Conservation (phyloP, 2,329 filamentous ascomycete species). For the Aspergillus sp. region DNA sequence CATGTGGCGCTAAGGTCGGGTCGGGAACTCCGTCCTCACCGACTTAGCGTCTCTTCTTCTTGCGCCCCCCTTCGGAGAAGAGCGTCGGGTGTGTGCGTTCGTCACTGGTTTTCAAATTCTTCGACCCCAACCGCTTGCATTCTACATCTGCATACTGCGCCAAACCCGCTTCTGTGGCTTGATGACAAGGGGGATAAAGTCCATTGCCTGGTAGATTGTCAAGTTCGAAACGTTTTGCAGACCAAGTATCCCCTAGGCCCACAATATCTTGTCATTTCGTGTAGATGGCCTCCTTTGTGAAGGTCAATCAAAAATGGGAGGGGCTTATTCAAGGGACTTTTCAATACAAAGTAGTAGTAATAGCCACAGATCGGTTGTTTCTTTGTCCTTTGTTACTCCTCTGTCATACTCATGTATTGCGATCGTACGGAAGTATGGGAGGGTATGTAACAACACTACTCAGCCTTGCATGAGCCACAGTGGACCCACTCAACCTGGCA, state of each 20-base stretch:
- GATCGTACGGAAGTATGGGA: neutral
- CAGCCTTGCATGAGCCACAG: constrained; percentile 27
- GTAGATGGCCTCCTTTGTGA: neutral
- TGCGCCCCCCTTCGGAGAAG: constrained; percentile 14
- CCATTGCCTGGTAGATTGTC: too few species aligned
- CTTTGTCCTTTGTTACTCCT: constrained; percentile 3
- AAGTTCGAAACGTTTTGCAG: neutral
- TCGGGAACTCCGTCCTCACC: constrained; percentile 19
- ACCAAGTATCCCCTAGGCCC: neutral
- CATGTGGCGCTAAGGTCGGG: constrained; percentile 20
- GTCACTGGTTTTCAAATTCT: neutral
- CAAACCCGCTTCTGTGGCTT: neutral
- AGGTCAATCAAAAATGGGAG: neutral
- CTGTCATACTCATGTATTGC: neutral
- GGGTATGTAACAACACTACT: constrained; percentile 5
- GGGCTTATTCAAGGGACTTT: neutral
- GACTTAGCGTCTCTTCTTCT: constrained; percentile 13
- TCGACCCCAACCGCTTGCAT: neutral
- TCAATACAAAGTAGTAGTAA: neutral
- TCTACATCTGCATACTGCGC: neutral
- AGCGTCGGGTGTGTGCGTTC: constrained; percentile 11
- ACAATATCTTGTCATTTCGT: neutral
- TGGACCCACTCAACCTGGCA: constrained; percentile 10
- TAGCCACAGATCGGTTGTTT: neutral
- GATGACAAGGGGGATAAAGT: neutral